Conservation (phyloP, 1,284 basidiomycete species). For the Cryptococcus deneoformans region DNA sequence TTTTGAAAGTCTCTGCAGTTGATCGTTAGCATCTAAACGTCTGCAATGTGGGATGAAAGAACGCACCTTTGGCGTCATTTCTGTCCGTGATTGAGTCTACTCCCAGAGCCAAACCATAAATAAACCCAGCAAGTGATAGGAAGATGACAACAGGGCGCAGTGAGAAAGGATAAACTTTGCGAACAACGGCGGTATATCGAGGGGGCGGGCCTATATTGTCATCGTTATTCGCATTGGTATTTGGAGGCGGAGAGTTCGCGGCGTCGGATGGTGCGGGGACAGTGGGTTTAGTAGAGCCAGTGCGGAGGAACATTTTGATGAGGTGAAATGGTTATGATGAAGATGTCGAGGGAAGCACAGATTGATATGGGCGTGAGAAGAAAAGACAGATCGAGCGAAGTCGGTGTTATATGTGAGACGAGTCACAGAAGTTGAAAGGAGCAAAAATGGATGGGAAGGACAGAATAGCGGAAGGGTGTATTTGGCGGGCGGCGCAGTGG, state of each 20-base stretch:
- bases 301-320: background rate
- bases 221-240: background rate
- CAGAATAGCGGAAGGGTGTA: no score
- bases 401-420: no score
- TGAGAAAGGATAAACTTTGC: constrained; percentile 34
- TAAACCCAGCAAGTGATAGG: constrained; percentile 29
- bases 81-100: constrained; percentile 23
- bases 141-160: constrained; percentile 35
- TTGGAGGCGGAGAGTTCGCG: background rate
- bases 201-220: constrained; percentile 25
- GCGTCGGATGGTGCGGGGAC: background rate
- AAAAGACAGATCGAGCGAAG: no score
- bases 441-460: no score
- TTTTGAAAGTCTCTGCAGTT: constrained; percentile 15
- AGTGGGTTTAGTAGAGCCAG: background rate
- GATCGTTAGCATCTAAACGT: background rate
- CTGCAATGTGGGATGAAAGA: background rate
- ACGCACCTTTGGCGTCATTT: constrained; percentile 22
- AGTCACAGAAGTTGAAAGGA: no score
- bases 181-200: constrained; percentile 24
- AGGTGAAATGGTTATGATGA: no score
- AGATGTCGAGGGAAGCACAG: no score
- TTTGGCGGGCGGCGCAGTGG: no score
- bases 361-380: no score
- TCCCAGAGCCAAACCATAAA: constrained; percentile 35